Evolutionary conservation across 176 grass and related monocot species (phyloP), one percentile per base, ranked within the genome.

Genomic region (Avena insularis): DNA sequence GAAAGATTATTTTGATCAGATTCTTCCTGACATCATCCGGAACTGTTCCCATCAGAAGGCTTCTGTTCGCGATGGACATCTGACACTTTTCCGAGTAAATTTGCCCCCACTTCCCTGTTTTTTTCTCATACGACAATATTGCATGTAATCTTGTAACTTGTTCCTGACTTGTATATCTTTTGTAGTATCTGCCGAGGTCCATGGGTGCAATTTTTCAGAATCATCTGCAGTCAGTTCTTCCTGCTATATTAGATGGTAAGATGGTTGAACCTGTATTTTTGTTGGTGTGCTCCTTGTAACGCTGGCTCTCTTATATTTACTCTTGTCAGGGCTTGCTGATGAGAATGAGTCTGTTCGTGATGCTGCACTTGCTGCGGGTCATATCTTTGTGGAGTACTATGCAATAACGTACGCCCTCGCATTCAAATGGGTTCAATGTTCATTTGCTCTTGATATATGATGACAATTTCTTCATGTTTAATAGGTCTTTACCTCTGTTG

Each of bases 351-450:
- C 92, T 94, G 96, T 98, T 71, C 93, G 93, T 68, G 93, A 98
- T 87, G 92, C 96, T 51, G 96, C 96, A 56, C 93, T 98, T 74
- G 92, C 92, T 91, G 96, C 96, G 76, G 96, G 96, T 76, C 96
- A 96, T 88, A 92, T 98, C 54, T 94, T 98, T 88, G 96, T 98
- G 84, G 93, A 98, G 80, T 94, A 98, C 90, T 98, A 98, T 88
- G 96, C 96, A 78, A 92, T 90, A 82, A 88, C 93, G 92, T 98
- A 80, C 55, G 88, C 79, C 61, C 75, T 46, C 49, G 1, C 62
- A 6, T 82, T 47, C 80, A 62, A 75, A 73, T 78, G 71, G 54
- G 11, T 81, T 83, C 46, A 5, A 33, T 85, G 19, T 53, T 83
- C 60, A 61, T 81, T 81, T 87, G 71, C 43, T 87, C 71, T 78